Percentiles rank a stretch among this genome's conserved stretches.
These are phyloP conservation scores for Talaromyces sp. DNA, from an alignment of 2,329 filamentous ascomycete species.

Conservation along the genomic window DNA sequence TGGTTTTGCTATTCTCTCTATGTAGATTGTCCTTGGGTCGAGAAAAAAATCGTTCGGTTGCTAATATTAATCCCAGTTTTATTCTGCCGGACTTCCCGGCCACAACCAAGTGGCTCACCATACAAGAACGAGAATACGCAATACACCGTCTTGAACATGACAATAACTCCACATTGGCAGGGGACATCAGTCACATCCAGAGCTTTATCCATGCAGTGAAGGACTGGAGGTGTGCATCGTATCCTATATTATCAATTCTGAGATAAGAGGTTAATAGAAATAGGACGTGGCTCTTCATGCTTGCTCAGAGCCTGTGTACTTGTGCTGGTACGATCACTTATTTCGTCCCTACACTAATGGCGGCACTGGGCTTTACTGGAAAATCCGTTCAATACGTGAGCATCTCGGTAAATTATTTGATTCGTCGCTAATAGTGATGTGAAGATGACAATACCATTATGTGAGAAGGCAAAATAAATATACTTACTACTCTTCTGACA, in stretches of 20 bases:
- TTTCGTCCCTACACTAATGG: constrained; percentile 8
- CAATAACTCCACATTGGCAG: constrained; percentile 9
- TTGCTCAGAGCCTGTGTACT: constrained; percentile 8
- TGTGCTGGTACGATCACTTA: constrained; percentile 8
- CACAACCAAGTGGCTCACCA: constrained; percentile 52
- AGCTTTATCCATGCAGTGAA: constrained; percentile 5
- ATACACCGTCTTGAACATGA: constrained; percentile 56
- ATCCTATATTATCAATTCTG: neutral
- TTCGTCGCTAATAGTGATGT: neutral
- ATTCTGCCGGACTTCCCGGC: constrained; percentile 61
- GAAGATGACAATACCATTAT: constrained; percentile 8
- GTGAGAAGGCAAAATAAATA: constrained; percentile 4
- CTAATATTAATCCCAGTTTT: constrained; percentile 15
- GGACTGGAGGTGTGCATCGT: constrained; percentile 1
- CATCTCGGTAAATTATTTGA: neutral
- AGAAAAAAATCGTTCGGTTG: neutral
- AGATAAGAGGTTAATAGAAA: neutral
- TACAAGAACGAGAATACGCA: constrained; percentile 50
- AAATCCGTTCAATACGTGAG: constrained; percentile 7
- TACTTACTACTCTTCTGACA: neutral
- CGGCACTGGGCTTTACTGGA: constrained; percentile 4
- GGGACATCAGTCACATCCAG: constrained; percentile 5
- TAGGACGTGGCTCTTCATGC: constrained; percentile 8
- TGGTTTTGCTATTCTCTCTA: neutral
- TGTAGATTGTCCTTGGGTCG: neutral